Percentiles rank a stretch among this genome's conserved stretches.
These are phyloP conservation scores for Micractinium sp. DNA, from an alignment of 139 green algal species.

Conservation along the genomic window DNA sequence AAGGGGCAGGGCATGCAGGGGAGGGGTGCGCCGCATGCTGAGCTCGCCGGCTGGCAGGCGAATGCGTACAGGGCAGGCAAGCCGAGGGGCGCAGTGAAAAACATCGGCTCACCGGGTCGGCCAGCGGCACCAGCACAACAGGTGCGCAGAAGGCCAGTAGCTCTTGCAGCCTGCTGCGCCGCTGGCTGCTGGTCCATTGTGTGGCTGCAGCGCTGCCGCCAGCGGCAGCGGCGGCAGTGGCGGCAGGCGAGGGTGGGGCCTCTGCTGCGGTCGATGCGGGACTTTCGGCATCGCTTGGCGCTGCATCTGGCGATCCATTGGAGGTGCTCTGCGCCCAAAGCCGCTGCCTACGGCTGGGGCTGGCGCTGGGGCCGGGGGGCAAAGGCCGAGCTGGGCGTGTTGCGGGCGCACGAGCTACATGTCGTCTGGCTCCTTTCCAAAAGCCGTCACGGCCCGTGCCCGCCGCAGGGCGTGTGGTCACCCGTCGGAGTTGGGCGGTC, in stretches of 20 bases:
- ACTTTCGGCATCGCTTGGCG: too few species aligned
- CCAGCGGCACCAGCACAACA: slow-evolving; percentile 70
- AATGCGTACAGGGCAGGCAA: neutral
- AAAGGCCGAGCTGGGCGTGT: too few species aligned
- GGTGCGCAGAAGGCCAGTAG: slow-evolving; percentile 50
- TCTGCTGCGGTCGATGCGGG: neutral
- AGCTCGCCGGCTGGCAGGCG: too few species aligned
- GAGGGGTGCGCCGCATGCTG: neutral
- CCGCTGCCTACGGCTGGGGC: too few species aligned
- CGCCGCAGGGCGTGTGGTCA: too few species aligned
- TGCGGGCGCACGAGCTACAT: too few species aligned
- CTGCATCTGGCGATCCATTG: too few species aligned
- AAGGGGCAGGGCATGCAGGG: neutral
- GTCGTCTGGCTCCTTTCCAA: too few species aligned
- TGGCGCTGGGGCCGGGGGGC: too few species aligned
- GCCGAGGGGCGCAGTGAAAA: neutral
- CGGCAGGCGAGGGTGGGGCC: neutral
- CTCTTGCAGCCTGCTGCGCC: slow-evolving; percentile 2
- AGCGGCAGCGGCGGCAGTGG: neutral
- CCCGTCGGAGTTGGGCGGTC: too few species aligned
- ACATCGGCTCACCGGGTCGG: slow-evolving; percentile 59
- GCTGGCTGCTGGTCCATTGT: neutral
- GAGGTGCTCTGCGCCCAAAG: neutral
- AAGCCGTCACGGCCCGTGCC: too few species aligned
- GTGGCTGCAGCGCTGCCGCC: neutral